Base-by-base conservation (phyloP, 305 asterid species). In the Fraxinus dipetala region DNA sequence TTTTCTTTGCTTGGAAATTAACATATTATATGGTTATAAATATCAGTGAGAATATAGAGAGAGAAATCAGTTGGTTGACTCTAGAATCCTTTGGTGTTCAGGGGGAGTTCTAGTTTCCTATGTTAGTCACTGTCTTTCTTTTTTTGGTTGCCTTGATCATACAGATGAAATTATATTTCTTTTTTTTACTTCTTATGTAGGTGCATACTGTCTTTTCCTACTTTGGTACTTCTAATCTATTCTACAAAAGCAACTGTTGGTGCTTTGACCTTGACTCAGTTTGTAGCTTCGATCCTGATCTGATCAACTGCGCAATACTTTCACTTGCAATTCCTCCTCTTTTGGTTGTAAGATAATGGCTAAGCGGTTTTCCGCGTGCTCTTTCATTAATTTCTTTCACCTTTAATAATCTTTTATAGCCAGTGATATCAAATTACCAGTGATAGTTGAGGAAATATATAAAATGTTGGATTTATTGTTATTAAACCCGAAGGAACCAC, bases 401-500 rank as follows among this genome's bases (percentile, higher is more conserved):
- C 11, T 78, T 80, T 75, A 63, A 76, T 63, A 35, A 51, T 84
- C 82, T 81, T 84, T 26, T 74, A 36, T 35, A 65, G 81, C 77
- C 75, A 54, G 85, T 79, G 43, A 18, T 73, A 79, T 78, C 84
- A 63, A 81, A 61, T 69, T 74, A 11, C 61, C 75, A 35, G 48
- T 84, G 61, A 51, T 78, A 74, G 43, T 76, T 14, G 78, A 83
- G 82, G 88, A 76, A 78, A 85, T 80, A 40, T 75, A 28, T 77
- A 85, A 32, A 67, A 90, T 87, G 90, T 91, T 93, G 97, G 92
- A 88, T 81, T 43, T 38, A 61, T 78, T 84, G 81, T 82, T 90
- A 67, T 86, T 90, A 84, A 90, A 90, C 84, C 91, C 94, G 6
- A 87, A 85, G 88, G 98, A 93, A 84, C 98, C 97, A 84, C 96